These are phyloP conservation scores for Alloascoidea africana DNA, from an alignment of 805 yeast genomes.

Conservation along the genomic window DNA sequence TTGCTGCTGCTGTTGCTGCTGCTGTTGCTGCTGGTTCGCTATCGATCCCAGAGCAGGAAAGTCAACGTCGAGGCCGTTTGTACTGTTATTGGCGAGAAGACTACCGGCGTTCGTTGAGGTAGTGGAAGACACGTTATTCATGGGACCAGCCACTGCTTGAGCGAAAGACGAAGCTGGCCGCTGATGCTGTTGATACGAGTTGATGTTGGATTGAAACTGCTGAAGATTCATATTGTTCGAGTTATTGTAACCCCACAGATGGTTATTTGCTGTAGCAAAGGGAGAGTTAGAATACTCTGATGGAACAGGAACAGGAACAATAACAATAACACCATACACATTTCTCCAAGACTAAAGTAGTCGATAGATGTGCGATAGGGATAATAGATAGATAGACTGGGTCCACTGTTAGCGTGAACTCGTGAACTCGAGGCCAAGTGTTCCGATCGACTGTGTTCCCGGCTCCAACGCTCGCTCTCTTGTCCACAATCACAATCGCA, in stretches of 20 bases:
- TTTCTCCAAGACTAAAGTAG: no score
- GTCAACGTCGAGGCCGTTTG: not conserved
- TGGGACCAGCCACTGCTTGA: slow-evolving; percentile 8
- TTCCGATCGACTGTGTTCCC: no score
- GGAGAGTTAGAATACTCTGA: no score
- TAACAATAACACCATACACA: no score
- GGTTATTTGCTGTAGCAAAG: slow-evolving; percentile 6
- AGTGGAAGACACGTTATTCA: slow-evolving; percentile 2
- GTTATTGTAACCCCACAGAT: slow-evolving; percentile 8
- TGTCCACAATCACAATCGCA: no score
- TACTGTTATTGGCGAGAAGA: slow-evolving; percentile 3
- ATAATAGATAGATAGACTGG: no score
- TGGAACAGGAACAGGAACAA: no score
- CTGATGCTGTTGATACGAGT: slow-evolving; percentile 1
- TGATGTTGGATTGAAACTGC: not conserved
- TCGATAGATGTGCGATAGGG: no score
- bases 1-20: slow-evolving; percentile 5
- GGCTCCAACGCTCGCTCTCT: no score
- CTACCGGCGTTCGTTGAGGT: slow-evolving; percentile 2
- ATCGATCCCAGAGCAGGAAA: slow-evolving; percentile 5
- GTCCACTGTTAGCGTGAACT: no score
- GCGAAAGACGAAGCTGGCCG: slow-evolving; percentile 4
- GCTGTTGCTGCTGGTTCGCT: slow-evolving; percentile 5
- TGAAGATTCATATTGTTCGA: slow-evolving; percentile 1
- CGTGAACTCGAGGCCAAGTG: no score